These are phyloP conservation scores for Dendrocalamus latiflorus DNA, from an alignment of 202 grass and related monocot species.

Conservation along the genomic window DNA sequence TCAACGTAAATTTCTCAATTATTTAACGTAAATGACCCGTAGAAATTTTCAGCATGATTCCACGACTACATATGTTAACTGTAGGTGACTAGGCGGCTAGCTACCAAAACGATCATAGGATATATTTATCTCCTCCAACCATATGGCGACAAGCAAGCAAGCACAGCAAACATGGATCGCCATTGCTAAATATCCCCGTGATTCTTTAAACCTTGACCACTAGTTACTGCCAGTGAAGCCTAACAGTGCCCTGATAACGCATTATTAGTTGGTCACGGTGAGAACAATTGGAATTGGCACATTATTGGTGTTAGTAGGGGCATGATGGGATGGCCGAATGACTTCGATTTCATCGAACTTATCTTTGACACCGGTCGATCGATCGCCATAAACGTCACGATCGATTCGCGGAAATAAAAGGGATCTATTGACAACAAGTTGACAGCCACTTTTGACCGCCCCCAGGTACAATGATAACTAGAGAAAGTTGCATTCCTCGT, in stretches of 20 bases:
- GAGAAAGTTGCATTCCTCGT: not conserved
- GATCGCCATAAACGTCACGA: constrained; percentile 2
- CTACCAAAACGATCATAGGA: not conserved
- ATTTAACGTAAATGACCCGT: too few species aligned
- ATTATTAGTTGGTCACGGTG: not conserved
- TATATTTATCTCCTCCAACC: not conserved
- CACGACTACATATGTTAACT: not conserved
- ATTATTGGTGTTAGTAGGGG: constrained; percentile 27
- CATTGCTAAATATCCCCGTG: not conserved
- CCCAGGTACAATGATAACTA: not conserved
- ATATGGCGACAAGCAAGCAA: constrained; percentile 11
- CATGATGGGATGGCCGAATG: constrained; percentile 13
- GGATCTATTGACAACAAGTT: not conserved
- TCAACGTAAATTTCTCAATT: too few species aligned
- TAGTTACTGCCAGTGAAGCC: not conserved
- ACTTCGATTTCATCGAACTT: constrained; percentile 16
- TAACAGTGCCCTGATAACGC: constrained; percentile 25
- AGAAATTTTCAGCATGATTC: too few species aligned
- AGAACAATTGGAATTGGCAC: not conserved
- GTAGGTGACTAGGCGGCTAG: not conserved
- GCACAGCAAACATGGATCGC: not conserved
- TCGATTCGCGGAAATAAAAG: not conserved
- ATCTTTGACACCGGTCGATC: constrained; percentile 3
- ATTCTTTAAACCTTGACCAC: not conserved
- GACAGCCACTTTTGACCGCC: constrained; percentile 25